These are phyloP conservation scores for Ramaria sp. DNA, from an alignment of 768 basidiomycete species.

Conservation along the genomic window DNA sequence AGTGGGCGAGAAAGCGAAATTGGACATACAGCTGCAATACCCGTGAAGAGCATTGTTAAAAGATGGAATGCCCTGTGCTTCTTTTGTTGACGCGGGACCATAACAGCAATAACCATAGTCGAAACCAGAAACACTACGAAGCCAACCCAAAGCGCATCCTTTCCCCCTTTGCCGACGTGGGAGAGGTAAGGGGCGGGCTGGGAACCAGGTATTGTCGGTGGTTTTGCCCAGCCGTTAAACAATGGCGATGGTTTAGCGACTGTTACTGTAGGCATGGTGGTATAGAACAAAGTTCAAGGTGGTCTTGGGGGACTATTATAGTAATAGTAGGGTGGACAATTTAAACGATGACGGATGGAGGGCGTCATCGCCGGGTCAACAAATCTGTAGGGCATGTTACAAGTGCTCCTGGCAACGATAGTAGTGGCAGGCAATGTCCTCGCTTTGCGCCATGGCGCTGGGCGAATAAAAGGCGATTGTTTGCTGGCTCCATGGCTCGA, in stretches of 20 bases:
- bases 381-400: neutral
- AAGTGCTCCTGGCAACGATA: neutral
- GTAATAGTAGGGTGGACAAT: neutral
- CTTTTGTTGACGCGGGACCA: neutral
- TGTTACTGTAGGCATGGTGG: neutral
- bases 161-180: neutral
- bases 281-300: neutral
- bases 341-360: neutral
- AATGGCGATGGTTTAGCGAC: neutral
- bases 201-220: neutral
- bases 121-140: slow-evolving; percentile 3
- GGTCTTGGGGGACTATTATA: neutral
- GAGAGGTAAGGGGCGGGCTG: neutral
- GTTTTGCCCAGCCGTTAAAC: neutral
- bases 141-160: slow-evolving; percentile 1
- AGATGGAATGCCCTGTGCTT: slow-evolving; percentile 4
- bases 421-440: neutral
- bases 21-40: slow-evolving; percentile 1
- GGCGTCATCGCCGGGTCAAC: neutral
- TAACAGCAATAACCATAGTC: neutral
- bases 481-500: too few species aligned
- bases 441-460: too few species aligned
- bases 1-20: neutral
- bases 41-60: neutral
- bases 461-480: too few species aligned